Evolutionary conservation across 768 basidiomycete species (phyloP), one percentile per base, ranked within the genome.

Genomic region (Myochromella boudieri): DNA sequence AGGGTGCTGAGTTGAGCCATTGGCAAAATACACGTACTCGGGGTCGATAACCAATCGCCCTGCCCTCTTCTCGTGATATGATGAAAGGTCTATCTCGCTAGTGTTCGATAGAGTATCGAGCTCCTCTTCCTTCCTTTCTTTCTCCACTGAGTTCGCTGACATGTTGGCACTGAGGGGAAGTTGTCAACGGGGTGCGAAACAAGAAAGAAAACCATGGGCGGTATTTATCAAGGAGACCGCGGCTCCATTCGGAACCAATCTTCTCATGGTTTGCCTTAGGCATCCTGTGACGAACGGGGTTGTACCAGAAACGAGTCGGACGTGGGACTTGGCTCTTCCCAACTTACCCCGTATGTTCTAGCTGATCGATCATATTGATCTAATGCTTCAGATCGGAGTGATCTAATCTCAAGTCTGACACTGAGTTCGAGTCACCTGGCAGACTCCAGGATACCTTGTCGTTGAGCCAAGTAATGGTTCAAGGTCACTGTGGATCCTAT

Each of bases 11-110:
- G 17, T 25, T 24, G 14, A 36, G 38, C 34, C 10, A 10, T 11
- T 18, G 33, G 2, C 32, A 18, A 21, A n/a, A 4, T n/a, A 22
- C 3, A 33, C 76, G 21, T 54, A 81, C 82, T 69, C 68, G 5
- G 81, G 80, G 56, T 84, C 81, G 21, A 84, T 68, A 24, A 84
- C 75, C 18, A 84, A 65, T 7, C 81, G 71, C 0, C 81, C 82
- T 0, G 78, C 80, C 41, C 68, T 65, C 18, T 69, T 63, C 44
- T 83, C 80, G 34, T 83, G 80, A 46, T 76, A 78, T 10, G 63
- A 56, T 15, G 51, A 51, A 11, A 68, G 51, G 44, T 68, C 65
- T 28, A 64, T 59, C 5, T 62, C 62, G n/a, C 40, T 36, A 38
- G 20, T 29, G 27, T 24, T 36, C 5, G 21, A 20, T 6, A 21